Evolutionary conservation across 2,329 filamentous ascomycete genomes (phyloP), one percentile per base, ranked within the genome.

Genomic region (Ceratocystis huliohia): DNA sequence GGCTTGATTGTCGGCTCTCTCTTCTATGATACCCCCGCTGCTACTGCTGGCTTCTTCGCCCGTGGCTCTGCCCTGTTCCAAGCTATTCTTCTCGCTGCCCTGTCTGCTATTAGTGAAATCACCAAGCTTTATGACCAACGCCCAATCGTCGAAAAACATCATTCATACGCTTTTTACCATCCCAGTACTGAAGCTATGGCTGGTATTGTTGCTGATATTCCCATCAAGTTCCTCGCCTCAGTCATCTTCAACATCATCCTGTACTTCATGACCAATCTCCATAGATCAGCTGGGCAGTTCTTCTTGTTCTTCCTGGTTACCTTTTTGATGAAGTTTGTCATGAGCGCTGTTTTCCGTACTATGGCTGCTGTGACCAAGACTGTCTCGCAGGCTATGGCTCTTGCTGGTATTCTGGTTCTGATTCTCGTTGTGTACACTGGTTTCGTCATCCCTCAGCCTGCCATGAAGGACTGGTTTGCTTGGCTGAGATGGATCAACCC

Each of bases 401-500:
- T 81, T 1, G 77, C 81, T 0, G 81, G 80, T 25, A 74, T 85
- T 0, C 70, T 84, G 69, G 82, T 87, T 10, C 73, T 88, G 20
- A 81, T 81, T 15, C 78, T 88, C 3, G 79, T 86, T 71, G 84
- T 79, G 28, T 81, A 80, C 72, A 86, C 85, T 0, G 85, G 83
- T 67, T 86, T 87, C 71, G 75, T 78, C 33, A 78, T 83, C 44
- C 71, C 75, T 0, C 73, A 76, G 1, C 75, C 77, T 0, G 70
- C 87, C 71, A 91, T 88, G 87, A 80, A 85, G 25, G 82, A 81
- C 0, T 93, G 88, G 87, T 86, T 88, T 62, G 77, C 83, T 33
- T 92, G 89, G 89, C 87, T 92, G 64, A 82, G 85, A 33, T 91
- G 86, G 76, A 79, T 91, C 63, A 87, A 91, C 68, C 87, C 88